Percentiles rank a stretch among this genome's conserved stretches.
Conservation (phyloP, 2,329 filamentous ascomycete genomes). For the Microcyclospora tardicrescens region DNA sequence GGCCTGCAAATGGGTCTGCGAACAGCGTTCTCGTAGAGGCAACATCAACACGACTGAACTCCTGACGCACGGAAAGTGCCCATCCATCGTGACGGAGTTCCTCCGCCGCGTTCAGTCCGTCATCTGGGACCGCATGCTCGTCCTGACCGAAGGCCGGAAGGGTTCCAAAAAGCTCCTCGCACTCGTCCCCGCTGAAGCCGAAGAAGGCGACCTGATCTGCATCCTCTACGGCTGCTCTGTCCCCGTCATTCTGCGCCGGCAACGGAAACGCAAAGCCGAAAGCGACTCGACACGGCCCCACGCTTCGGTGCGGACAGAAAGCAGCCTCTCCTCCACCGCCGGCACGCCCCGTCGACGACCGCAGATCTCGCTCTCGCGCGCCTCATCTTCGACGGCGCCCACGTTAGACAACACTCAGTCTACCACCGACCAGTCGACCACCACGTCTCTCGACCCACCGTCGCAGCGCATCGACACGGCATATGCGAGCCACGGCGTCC, state of each 20-base stretch:
- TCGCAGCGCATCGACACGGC: too few species aligned
- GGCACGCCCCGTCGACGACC: background rate
- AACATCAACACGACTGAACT: constrained; percentile 7
- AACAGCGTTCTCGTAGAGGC: background rate
- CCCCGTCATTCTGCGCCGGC: constrained; percentile 7
- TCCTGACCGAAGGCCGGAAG: constrained; percentile 1
- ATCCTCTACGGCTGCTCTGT: constrained; percentile 12
- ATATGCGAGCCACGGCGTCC: too few species aligned
- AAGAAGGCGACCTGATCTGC: constrained; percentile 9
- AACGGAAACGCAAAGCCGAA: constrained; percentile 1
- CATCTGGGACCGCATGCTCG: constrained; percentile 6
- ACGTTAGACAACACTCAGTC: too few species aligned
- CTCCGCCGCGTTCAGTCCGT: constrained; percentile 6
- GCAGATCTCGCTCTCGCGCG: constrained; percentile 2
- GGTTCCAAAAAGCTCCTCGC: constrained; percentile 2
- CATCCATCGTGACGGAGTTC: constrained; percentile 4
- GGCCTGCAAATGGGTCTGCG: constrained; percentile 2
- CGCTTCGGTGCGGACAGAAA: background rate
- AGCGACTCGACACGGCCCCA: background rate
- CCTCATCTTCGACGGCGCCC: background rate
- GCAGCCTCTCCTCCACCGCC: background rate
- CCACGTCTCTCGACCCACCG: too few species aligned
- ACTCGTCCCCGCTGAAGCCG: constrained; percentile 4
- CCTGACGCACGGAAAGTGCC: constrained; percentile 3
- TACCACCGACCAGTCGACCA: too few species aligned